Percentiles rank a stretch among this genome's conserved stretches.
Conservation (phyloP, 148 eudicot genomes). For the Persicaria maculosa region DNA sequence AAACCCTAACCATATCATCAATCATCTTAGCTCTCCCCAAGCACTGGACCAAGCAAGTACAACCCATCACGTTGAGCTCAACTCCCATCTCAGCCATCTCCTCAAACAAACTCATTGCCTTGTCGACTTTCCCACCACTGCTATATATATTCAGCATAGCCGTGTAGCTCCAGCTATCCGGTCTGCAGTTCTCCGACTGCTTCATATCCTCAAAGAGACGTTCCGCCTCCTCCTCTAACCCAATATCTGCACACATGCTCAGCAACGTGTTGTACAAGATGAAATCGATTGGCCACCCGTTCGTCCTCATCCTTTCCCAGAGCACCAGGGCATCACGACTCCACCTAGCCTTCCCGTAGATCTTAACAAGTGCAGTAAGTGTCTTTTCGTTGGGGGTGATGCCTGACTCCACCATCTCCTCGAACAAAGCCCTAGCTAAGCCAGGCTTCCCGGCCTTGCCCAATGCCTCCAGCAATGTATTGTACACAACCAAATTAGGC, state of each 20-base stretch:
- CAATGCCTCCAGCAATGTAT: constrained; percentile 86
- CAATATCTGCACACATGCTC: constrained; percentile 98
- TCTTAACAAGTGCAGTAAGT: constrained; percentile 69
- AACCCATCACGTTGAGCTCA: constrained; percentile 80
- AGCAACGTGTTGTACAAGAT: constrained; percentile 78
- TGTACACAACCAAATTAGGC: constrained; percentile 87
- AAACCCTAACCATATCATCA: constrained; percentile 73
- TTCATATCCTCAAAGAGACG: constrained; percentile 85
- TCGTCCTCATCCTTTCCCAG: constrained; percentile 80
- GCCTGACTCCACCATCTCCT: constrained; percentile 81
- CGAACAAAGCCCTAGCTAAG: constrained; percentile 79
- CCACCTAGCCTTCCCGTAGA: constrained; percentile 94
- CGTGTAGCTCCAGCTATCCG: constrained; percentile 87
- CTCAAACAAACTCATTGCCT: constrained; percentile 71
- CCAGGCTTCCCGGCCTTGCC: constrained; percentile 96
- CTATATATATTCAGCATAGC: constrained; percentile 88
- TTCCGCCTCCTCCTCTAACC: constrained; percentile 84
- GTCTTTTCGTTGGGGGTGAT: constrained; percentile 69
- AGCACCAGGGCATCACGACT: constrained; percentile 73
- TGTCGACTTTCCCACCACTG: constrained; percentile 76
- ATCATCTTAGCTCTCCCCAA: constrained; percentile 71
- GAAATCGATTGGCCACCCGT: constrained; percentile 88
- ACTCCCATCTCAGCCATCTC: constrained; percentile 60
- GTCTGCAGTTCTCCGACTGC: constrained; percentile 46
- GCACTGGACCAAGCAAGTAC: constrained; percentile 88